Conservation (phyloP, 2,329 filamentous ascomycete species). For the Talaromyces pinophilus region DNA sequence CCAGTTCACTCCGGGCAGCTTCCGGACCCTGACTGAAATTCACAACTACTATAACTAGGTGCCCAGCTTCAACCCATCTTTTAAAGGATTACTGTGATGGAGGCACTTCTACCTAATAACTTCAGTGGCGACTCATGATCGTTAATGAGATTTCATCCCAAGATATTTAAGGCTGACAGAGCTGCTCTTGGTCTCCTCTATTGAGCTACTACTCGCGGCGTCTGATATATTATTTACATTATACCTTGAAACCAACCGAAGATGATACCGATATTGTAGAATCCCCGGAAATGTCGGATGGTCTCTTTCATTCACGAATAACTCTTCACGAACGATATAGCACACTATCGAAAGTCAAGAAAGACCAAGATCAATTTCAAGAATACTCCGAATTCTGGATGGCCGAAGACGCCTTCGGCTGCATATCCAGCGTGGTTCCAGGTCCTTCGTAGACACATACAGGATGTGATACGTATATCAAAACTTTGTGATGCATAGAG, state of each 20-base stretch:
- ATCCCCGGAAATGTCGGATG: not conserved
- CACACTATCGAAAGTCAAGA: not conserved
- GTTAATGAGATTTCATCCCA: not conserved
- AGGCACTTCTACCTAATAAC: not conserved
- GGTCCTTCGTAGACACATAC: not conserved
- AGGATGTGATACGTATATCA: not conserved
- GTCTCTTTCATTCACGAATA: too few relatives aligned
- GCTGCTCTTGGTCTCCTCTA: not conserved
- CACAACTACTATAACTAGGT: not conserved
- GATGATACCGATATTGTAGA: not conserved
- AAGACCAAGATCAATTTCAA: not conserved
- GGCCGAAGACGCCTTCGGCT: not conserved
- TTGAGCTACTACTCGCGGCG: not conserved
- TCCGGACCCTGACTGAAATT: not conserved
- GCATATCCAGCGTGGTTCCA: not conserved
- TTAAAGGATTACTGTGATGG: not conserved
- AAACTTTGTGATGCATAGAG: slow-evolving; percentile 3
- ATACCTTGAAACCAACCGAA: not conserved
- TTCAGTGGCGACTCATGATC: not conserved
- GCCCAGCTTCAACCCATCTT: not conserved
- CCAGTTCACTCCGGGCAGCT: not conserved
- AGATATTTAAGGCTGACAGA: not conserved
- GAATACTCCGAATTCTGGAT: not conserved
- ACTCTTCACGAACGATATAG: too few relatives aligned
- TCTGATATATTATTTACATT: not conserved